These are phyloP conservation scores for Cytospora leucostoma DNA, from an alignment of 2,329 filamentous ascomycete genomes.

Conservation along the genomic window DNA sequence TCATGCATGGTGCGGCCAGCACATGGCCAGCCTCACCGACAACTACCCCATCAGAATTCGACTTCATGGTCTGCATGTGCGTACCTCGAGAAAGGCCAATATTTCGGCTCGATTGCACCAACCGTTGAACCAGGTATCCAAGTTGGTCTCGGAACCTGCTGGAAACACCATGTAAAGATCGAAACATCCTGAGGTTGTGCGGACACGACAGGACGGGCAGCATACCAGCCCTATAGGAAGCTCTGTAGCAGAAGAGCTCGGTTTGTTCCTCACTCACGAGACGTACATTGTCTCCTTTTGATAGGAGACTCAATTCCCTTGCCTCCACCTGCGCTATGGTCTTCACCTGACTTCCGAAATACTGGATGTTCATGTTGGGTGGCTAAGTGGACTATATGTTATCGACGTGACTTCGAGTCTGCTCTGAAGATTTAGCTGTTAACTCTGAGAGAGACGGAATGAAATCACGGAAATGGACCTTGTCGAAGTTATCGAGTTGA, in stretches of 20 bases:
- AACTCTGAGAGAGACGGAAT: too few relatives aligned
- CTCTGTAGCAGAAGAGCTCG: background rate
- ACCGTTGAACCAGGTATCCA: background rate
- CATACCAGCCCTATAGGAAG: background rate
- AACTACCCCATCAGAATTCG: too few relatives aligned
- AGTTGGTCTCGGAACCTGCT: background rate
- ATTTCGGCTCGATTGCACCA: background rate
- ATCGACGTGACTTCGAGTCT: too few relatives aligned
- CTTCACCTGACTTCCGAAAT: background rate
- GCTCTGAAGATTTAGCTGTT: too few relatives aligned
- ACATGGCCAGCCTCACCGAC: too few relatives aligned
- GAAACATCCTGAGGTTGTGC: background rate
- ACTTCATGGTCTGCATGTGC: background rate
- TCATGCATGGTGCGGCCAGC: too few relatives aligned
- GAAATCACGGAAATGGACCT: too few relatives aligned
- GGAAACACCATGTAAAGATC: background rate
- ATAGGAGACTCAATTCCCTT: background rate
- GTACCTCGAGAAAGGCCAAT: background rate
- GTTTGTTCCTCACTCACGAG: background rate
- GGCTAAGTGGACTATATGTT: too few relatives aligned
- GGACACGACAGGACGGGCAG: background rate
- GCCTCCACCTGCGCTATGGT: background rate
- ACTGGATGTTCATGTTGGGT: background rate
- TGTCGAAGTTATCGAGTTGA: too few relatives aligned
- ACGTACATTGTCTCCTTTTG: background rate